A percentile compares a stretch with the other conserved stretches of the same genome.
phyloP scores from a whole-genome alignment of 1,139 yeast genomes.

The Diutina catenulata region DNA sequence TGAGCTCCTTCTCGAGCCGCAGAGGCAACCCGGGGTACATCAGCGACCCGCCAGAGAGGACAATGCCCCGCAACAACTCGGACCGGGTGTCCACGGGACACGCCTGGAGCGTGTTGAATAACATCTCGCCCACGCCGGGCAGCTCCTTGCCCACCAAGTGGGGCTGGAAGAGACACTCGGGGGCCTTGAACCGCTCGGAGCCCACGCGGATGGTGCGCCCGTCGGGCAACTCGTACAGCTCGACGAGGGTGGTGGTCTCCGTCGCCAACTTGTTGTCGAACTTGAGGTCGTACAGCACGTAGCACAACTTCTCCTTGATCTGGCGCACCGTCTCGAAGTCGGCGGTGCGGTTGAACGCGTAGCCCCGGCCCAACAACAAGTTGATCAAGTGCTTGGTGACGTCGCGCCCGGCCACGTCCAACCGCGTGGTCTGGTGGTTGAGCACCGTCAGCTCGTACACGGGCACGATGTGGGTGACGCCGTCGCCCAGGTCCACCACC shows the following conservation, averaged over 20 bases:
- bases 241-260: conserved; percentile 90
- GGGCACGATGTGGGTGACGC: conserved; percentile 92
- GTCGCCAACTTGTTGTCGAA: conserved; percentile 79
- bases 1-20: conserved; percentile 86
- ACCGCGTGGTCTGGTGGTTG: conserved; percentile 82
- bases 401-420: conserved; percentile 97
- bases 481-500: conserved; percentile 91
- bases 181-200: conserved; percentile 94
- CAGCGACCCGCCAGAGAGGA: conserved; percentile 92
- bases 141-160: conserved; percentile 94
- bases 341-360: conserved; percentile 96
- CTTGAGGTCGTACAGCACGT: conserved; percentile 87
- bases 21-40: conserved; percentile 99
- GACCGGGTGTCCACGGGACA: conserved; percentile 93
- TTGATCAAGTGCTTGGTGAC: conserved; percentile 91
- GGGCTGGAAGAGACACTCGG: conserved; percentile 97
- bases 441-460: conserved; percentile 94
- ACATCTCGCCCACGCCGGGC: conserved; percentile 89
- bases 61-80: conserved; percentile 82
- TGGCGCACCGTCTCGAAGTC: conserved; percentile 98
- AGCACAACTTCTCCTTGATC: conserved; percentile 91
- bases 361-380: conserved; percentile 85
- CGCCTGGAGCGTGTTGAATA: conserved; percentile 84
- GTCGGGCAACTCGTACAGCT: conserved; percentile 87
- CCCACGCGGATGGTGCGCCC: conserved; percentile 93